Percentiles rank a stretch among this genome's conserved stretches.
phyloP scores from a whole-genome alignment of 345 rosid genomes.

The Noccaea caerulescens region DNA sequence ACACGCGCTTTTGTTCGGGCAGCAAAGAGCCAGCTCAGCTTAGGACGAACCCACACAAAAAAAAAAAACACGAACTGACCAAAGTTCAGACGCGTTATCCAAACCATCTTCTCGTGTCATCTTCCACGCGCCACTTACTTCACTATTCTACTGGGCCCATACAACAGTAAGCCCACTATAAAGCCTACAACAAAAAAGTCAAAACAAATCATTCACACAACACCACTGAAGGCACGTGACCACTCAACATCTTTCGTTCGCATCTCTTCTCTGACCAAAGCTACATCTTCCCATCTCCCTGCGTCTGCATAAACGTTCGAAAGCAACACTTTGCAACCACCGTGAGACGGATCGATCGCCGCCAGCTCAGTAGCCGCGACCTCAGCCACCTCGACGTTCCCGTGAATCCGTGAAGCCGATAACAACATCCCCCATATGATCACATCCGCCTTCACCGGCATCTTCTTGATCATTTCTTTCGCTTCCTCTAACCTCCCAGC shows the following conservation, averaged over 20 bases:
- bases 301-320: conserved; percentile 82
- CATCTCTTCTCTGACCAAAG: conserved; percentile 56
- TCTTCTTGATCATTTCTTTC: conserved; percentile 57
- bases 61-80: conserved; percentile 1
- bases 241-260: conserved; percentile 56
- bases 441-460: conserved; percentile 82
- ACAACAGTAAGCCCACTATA: conserved; percentile 11
- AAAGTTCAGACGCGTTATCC: conserved; percentile 25
- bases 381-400: conserved; percentile 67
- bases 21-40: conserved; percentile 29
- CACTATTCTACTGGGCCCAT: conserved; percentile 5
- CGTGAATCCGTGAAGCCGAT: conserved; percentile 65
- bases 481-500: conserved; percentile 75
- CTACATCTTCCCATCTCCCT: conserved; percentile 84
- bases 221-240: conserved; percentile 62
- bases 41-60: background rate
- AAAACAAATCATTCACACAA: conserved; percentile 34
- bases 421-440: conserved; percentile 77
- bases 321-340: conserved; percentile 63
- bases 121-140: conserved; percentile 14
- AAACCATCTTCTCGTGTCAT: background rate
- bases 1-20: conserved; percentile 22
- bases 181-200: background rate
- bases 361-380: conserved; percentile 63
- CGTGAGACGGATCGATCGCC: conserved; percentile 65